phyloP scores from a whole-genome alignment of 305 asterid species.

The Vinca major region DNA sequence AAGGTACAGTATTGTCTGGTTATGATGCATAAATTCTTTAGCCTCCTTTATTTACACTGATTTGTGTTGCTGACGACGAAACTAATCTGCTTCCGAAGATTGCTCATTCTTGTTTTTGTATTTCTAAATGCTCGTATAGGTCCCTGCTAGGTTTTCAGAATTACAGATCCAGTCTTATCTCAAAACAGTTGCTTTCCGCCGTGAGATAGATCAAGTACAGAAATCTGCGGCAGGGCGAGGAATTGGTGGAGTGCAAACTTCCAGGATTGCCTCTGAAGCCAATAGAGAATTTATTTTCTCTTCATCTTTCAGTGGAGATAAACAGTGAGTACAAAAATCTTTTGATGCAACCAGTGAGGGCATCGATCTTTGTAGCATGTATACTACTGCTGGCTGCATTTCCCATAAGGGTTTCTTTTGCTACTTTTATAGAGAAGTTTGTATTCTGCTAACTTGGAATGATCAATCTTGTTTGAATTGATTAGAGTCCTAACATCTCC shows the following conservation, averaged over 20 bases:
- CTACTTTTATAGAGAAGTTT: background rate
- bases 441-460: background rate
- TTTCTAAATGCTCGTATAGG: conserved; percentile 39
- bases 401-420: conserved; percentile 8
- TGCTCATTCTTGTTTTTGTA: conserved; percentile 7
- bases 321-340: conserved; percentile 41
- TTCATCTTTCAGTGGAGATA: conserved; percentile 81
- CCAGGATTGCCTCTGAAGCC: conserved; percentile 97
- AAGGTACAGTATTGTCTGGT: conserved; percentile 42
- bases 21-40: background rate
- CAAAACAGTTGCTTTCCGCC: conserved; percentile 96
- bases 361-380: background rate
- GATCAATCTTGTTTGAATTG: conserved; percentile 9
- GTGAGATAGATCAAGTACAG: conserved; percentile 89
- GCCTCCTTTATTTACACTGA: background rate
- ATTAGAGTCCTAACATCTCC: conserved; percentile 62
- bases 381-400: conserved; percentile 3
- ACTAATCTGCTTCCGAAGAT: background rate
- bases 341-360: background rate
- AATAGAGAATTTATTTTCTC: conserved; percentile 92
- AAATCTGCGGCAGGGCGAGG: conserved; percentile 94
- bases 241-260: conserved; percentile 75
- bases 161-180: conserved; percentile 94
- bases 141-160: conserved; percentile 83
- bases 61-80: background rate